Evolutionary conservation across 441 rosid species (phyloP).

Genomic region (Heliophila coronopifolia): DNA sequence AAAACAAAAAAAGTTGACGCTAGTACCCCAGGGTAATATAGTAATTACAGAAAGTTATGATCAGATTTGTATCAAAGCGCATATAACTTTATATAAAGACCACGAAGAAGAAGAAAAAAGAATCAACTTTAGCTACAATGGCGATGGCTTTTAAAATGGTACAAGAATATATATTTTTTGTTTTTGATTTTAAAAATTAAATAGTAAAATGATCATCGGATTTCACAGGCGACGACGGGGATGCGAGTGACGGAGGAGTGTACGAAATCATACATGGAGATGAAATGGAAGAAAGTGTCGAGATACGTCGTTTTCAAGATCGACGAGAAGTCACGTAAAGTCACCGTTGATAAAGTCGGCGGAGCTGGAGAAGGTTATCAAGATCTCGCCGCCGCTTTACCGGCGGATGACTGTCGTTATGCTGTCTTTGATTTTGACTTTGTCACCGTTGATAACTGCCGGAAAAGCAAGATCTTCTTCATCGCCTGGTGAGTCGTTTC

Average conservation of each 20-base stretch:
- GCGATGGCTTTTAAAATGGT: conserved; percentile 99
- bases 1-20: too few relatives aligned
- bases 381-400: conserved; percentile 63
- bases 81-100: too few relatives aligned
- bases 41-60: too few relatives aligned
- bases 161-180: background rate
- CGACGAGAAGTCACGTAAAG: conserved; percentile 69
- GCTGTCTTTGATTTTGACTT: conserved; percentile 93
- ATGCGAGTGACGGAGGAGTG: conserved; percentile 89
- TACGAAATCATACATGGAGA: conserved; percentile 70
- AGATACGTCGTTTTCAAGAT: conserved; percentile 81
- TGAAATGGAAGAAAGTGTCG: conserved; percentile 87
- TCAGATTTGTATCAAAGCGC: too few relatives aligned
- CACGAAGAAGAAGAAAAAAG: conserved; percentile 8
- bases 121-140: conserved; percentile 38
- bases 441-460: conserved; percentile 79
- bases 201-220: background rate
- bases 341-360: conserved; percentile 83
- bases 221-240: conserved; percentile 65
- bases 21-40: too few relatives aligned
- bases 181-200: background rate
- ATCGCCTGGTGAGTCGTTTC: conserved; percentile 57
- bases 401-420: conserved; percentile 74
- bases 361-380: conserved; percentile 67
- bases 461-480: conserved; percentile 95